Conservation (phyloP, 805 yeast genomes). For the Sungouiella thailandica region DNA sequence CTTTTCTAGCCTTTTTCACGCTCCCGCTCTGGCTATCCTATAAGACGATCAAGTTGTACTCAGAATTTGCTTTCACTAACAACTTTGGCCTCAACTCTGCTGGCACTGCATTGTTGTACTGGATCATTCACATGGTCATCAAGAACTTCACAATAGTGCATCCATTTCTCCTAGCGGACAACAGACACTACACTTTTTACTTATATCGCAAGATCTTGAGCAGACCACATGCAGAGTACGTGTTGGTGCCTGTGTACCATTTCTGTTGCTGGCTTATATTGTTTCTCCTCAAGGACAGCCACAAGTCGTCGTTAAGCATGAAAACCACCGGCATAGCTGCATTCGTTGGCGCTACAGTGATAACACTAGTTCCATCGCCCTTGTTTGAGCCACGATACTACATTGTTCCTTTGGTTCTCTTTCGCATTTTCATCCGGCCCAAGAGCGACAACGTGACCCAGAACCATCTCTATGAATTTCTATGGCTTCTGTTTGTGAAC, state of each 20-base stretch:
- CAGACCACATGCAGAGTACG: constrained; percentile 41
- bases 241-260: constrained; percentile 66
- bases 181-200: constrained; percentile 90
- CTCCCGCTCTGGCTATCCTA: constrained; percentile 68
- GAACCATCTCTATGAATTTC: constrained; percentile 44
- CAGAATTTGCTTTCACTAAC: constrained; percentile 22
- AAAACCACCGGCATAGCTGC: constrained; percentile 42
- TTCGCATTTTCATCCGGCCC: constrained; percentile 56
- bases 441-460: constrained; percentile 15
- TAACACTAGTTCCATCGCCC: constrained; percentile 83
- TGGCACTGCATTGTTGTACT: constrained; percentile 10
- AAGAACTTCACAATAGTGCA: constrained; percentile 69
- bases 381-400: constrained; percentile 92
- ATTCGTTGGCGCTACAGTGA: constrained; percentile 45
- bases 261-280: constrained; percentile 40
- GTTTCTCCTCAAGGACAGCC: background rate
- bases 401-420: constrained; percentile 71
- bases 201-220: constrained; percentile 65
- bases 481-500: constrained; percentile 60
- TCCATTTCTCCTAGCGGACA: constrained; percentile 90
- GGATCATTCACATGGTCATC: constrained; percentile 42
- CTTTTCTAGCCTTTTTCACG: constrained; percentile 61
- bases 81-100: constrained; percentile 15
- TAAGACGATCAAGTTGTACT: constrained; percentile 36
- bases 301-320: constrained; percentile 10